phyloP scores from a whole-genome alignment of 805 yeast species.

The Pichia phayaonensis region DNA sequence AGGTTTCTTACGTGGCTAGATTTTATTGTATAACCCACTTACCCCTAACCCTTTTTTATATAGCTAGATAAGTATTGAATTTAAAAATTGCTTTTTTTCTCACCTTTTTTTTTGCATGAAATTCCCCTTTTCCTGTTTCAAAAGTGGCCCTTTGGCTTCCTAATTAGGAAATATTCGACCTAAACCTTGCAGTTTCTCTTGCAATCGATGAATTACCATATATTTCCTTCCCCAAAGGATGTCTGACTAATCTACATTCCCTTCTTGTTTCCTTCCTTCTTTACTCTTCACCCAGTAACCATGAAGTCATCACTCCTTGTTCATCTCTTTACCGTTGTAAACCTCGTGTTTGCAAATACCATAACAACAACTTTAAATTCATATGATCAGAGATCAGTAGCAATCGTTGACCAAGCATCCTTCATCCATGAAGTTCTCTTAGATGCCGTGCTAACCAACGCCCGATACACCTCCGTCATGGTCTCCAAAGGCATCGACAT shows the following conservation, averaged over 20 bases:
- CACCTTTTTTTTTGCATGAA: neutral
- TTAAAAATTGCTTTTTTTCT: neutral
- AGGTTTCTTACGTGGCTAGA: constrained; percentile 60
- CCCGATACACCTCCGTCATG: constrained; percentile 31
- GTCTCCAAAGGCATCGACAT: constrained; percentile 19
- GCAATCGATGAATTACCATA: too few relatives aligned
- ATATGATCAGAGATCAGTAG: constrained; percentile 23
- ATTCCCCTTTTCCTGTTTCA: constrained; percentile 5
- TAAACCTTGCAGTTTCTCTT: neutral
- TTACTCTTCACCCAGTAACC: neutral
- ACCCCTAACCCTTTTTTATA: too few relatives aligned
- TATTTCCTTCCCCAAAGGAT: too few relatives aligned
- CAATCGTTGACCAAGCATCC: constrained; percentile 26
- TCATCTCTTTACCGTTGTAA: neutral
- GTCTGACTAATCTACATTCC: too few relatives aligned
- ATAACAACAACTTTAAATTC: constrained; percentile 19
- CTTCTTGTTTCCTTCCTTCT: neutral
- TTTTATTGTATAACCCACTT: too few relatives aligned
- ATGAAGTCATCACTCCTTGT: neutral
- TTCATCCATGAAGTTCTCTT: constrained; percentile 27
- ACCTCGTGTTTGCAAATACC: neutral
- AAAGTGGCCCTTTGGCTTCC: constrained; percentile 15
- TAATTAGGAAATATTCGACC: constrained; percentile 12
- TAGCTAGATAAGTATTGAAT: too few relatives aligned
- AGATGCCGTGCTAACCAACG: constrained; percentile 24